phyloP scores from a whole-genome alignment of 2,329 filamentous ascomycete species.

The Colletotrichum plurivorum region DNA sequence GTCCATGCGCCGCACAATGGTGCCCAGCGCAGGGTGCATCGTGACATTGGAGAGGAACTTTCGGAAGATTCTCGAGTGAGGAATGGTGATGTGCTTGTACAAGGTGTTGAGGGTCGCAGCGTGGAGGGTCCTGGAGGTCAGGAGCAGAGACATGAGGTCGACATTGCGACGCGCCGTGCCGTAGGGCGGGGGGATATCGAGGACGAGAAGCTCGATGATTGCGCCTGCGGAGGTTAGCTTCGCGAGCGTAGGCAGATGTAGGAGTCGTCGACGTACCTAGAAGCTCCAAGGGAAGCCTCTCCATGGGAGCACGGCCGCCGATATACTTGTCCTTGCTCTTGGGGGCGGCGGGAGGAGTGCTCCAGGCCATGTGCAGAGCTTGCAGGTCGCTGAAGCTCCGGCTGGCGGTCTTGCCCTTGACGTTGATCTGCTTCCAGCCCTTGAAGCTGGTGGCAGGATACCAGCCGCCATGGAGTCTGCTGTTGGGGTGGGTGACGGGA shows the following conservation, averaged over 20 bases:
- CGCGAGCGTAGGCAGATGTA: slow-evolving; percentile 28
- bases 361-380: slow-evolving; percentile 69
- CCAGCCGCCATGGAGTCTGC: slow-evolving; percentile 71
- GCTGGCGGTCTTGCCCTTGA: slow-evolving; percentile 71
- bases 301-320: slow-evolving; percentile 71
- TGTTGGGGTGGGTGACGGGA: slow-evolving; percentile 68
- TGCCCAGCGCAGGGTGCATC: slow-evolving; percentile 77
- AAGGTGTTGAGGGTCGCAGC: slow-evolving; percentile 80
- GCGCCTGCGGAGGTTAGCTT: slow-evolving; percentile 63
- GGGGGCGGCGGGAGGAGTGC: slow-evolving; percentile 52
- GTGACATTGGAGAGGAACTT: slow-evolving; percentile 82
- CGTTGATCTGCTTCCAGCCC: slow-evolving; percentile 74
- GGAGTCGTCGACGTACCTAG: slow-evolving; percentile 69
- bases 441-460: slow-evolving; percentile 71
- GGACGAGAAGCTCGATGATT: slow-evolving; percentile 81
- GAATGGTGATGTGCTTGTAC: slow-evolving; percentile 85
- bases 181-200: slow-evolving; percentile 81
- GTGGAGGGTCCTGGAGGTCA: slow-evolving; percentile 83
- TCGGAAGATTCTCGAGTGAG: slow-evolving; percentile 86
- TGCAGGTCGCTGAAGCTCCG: slow-evolving; percentile 74
- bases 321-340: slow-evolving; percentile 52
- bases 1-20: slow-evolving; percentile 83
- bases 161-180: slow-evolving; percentile 82
- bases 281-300: slow-evolving; percentile 78
- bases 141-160: slow-evolving; percentile 81